Percentiles rank a stretch among this genome's conserved stretches.
phyloP scores from a whole-genome alignment of 805 yeast genomes.

The Metschnikowia vanudenii region DNA sequence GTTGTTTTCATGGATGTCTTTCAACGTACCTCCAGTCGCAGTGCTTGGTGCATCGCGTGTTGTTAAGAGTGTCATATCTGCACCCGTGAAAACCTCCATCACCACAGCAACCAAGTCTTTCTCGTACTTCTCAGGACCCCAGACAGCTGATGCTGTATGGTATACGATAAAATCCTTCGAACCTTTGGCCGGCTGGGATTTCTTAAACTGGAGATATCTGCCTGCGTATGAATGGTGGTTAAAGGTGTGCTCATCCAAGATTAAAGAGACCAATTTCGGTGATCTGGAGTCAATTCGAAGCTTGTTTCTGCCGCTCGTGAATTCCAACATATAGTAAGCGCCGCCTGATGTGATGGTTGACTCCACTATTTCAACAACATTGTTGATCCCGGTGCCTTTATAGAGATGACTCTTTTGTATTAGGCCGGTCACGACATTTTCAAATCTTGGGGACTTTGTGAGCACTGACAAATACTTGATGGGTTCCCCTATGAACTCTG shows the following conservation, averaged over 20 bases:
- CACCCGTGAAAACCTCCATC: slow-evolving; percentile 7
- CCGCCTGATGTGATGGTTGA: neutral
- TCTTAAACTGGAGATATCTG: slow-evolving; percentile 14
- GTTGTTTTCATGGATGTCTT: neutral
- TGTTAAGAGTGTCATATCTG: slow-evolving; percentile 3
- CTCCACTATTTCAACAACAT: slow-evolving; percentile 5
- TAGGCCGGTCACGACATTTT: neutral
- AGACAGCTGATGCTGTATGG: slow-evolving; percentile 3
- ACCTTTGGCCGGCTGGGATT: slow-evolving; percentile 15
- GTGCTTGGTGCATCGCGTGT: neutral
- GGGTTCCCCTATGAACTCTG: slow-evolving; percentile 12
- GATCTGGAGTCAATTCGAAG: slow-evolving; percentile 6
- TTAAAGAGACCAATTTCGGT: neutral
- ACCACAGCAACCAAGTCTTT: slow-evolving; percentile 14
- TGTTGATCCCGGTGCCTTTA: neutral
- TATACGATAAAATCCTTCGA: slow-evolving; percentile 5
- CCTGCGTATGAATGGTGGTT: slow-evolving; percentile 17
- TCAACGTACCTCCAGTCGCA: neutral
- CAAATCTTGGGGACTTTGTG: neutral
- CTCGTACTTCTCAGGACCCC: slow-evolving; percentile 1
- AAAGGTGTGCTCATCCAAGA: slow-evolving; percentile 13
- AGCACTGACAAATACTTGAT: slow-evolving; percentile 11
- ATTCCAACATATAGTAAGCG: slow-evolving; percentile 3
- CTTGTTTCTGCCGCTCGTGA: slow-evolving; percentile 2
- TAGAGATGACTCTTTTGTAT: slow-evolving; percentile 2